Percentiles rank a stretch among this genome's conserved stretches.
Evolutionary conservation across 192 early-diverging fungal species (phyloP).

Genomic region (Coemansia sp.): DNA sequence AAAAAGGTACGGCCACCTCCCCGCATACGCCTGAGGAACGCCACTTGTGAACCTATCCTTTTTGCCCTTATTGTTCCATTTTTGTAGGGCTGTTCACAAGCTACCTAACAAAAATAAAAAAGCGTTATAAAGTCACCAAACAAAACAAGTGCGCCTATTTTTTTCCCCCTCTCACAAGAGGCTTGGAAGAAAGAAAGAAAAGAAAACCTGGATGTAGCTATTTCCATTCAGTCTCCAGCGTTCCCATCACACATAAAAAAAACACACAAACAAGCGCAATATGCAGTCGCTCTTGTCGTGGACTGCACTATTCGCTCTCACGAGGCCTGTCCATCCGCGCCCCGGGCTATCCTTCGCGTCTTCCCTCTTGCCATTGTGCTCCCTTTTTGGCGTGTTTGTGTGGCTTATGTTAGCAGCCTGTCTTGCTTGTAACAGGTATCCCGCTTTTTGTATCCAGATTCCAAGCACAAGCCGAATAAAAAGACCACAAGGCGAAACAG

Average conservation of each 20-base stretch:
- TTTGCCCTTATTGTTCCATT: not conserved
- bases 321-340: conserved; percentile 1
- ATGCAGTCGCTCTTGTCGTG: not conserved
- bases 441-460: not conserved
- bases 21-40: conserved; percentile 3
- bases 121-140: not conserved
- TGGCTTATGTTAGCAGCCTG: conserved; percentile 3
- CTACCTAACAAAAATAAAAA: not conserved
- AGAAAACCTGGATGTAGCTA: not conserved
- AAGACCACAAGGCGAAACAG: not conserved
- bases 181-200: not conserved
- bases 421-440: not conserved
- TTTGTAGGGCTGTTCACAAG: not conserved
- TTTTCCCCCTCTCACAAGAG: not conserved
- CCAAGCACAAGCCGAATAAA: not conserved
- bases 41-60: not conserved
- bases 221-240: not conserved
- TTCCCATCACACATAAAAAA: not conserved
- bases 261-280: not conserved
- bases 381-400: not conserved
- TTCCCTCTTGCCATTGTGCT: not conserved
- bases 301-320: not conserved
- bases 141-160: not conserved
- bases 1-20: conserved; percentile 2
- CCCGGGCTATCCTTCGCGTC: conserved; percentile 5